phyloP scores from a whole-genome alignment of 176 grass and related monocot species.

The Carex cristatella region DNA sequence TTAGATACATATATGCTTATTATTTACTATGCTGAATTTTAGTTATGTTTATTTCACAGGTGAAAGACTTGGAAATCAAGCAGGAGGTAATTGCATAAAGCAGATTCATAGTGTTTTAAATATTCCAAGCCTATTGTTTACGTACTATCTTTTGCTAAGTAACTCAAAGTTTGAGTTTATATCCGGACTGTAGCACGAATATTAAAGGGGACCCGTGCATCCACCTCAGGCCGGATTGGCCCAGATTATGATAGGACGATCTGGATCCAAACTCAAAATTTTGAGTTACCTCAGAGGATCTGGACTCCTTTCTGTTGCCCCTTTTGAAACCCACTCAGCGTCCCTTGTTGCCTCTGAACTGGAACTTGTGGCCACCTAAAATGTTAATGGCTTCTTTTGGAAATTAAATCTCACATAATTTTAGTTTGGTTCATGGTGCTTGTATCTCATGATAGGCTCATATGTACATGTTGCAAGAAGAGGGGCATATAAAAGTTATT shows the following conservation, averaged over 20 bases:
- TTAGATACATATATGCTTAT: not conserved
- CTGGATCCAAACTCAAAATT: no score
- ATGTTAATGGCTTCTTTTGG: not conserved
- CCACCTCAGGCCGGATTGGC: no score
- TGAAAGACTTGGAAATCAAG: not conserved
- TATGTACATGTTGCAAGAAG: conserved; percentile 57
- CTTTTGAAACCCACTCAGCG: not conserved
- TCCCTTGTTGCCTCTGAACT: not conserved
- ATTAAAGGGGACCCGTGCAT: no score
- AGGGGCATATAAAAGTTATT: conserved; percentile 31
- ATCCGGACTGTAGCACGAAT: no score
- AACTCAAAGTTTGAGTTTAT: no score
- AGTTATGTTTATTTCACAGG: conserved; percentile 4
- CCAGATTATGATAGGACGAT: no score
- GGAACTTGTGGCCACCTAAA: not conserved
- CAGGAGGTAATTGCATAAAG: conserved; percentile 14
- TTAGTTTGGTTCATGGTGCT: not conserved
- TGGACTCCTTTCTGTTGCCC: no score
- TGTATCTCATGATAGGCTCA: not conserved
- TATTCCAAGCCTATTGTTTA: not conserved
- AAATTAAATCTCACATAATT: not conserved
- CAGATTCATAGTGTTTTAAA: not conserved
- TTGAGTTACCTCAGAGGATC: no score
- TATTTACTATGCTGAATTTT: not conserved
- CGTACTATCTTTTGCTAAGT: not conserved